Conservation (phyloP, 2,329 filamentous ascomycete species). For the Reticulascus tulasneorum region DNA sequence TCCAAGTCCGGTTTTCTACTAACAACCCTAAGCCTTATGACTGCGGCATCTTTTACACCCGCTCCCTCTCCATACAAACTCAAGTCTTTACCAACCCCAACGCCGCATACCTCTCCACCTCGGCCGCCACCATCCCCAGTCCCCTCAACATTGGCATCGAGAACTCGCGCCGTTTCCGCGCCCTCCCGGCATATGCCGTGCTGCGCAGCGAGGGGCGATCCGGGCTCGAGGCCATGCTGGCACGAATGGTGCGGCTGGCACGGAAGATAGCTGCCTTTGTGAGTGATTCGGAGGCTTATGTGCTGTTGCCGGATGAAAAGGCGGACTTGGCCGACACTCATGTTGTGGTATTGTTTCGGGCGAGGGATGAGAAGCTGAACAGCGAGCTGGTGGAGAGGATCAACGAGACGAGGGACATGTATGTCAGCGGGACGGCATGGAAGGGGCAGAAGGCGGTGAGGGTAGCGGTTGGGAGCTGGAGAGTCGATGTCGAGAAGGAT, state of each 20-base stretch:
- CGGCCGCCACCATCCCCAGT: slow-evolving; percentile 56
- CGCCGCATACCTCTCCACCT: slow-evolving; percentile 68
- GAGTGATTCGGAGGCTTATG: slow-evolving; percentile 56
- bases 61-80: slow-evolving; percentile 53
- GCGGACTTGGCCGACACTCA: slow-evolving; percentile 49
- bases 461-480: slow-evolving; percentile 86
- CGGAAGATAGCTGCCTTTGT: slow-evolving; percentile 64
- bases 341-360: slow-evolving; percentile 68
- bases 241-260: slow-evolving; percentile 68
- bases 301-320: slow-evolving; percentile 55
- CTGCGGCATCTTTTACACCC: slow-evolving; percentile 82
- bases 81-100: slow-evolving; percentile 78
- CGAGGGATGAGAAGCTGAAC: slow-evolving; percentile 62
- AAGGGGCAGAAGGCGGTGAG: slow-evolving; percentile 67
- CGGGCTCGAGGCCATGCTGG: slow-evolving; percentile 67
- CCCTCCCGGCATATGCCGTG: slow-evolving; percentile 82
- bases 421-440: slow-evolving; percentile 81
- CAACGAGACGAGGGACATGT: slow-evolving; percentile 70
- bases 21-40: slow-evolving; percentile 67
- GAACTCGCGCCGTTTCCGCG: slow-evolving; percentile 87
- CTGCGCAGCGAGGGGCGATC: slow-evolving; percentile 68
- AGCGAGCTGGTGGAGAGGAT: slow-evolving; percentile 63
- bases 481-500: slow-evolving; percentile 66
- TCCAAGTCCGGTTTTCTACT: background rate
- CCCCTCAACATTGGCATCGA: slow-evolving; percentile 85